Evolutionary conservation across 2,329 filamentous ascomycete genomes (phyloP).

Genomic region (Chrysosporium queenslandicum): DNA sequence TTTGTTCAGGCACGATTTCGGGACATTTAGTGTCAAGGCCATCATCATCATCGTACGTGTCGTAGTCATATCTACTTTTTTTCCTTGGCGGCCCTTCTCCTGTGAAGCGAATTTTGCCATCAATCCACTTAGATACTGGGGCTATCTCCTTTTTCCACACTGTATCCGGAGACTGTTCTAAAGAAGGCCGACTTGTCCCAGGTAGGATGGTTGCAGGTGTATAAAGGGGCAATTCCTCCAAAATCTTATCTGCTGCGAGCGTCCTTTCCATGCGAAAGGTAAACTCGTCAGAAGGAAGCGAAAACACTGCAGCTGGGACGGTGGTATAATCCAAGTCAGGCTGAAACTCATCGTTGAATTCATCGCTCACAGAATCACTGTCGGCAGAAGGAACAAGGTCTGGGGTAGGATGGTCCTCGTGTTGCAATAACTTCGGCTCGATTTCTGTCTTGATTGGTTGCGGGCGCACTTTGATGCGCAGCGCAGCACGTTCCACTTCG

Average conservation of each 20-base stretch:
- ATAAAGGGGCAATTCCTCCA: conserved; percentile 74
- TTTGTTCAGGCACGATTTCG: conserved; percentile 51
- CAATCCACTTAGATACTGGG: conserved; percentile 76
- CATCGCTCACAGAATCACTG: conserved; percentile 46
- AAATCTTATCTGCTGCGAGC: conserved; percentile 61
- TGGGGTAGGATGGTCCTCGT: conserved; percentile 47
- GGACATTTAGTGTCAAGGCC: conserved; percentile 45
- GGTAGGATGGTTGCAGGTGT: conserved; percentile 49
- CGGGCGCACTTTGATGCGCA: conserved; percentile 58
- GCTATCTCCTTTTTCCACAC: conserved; percentile 67
- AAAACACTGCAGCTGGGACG: conserved; percentile 70
- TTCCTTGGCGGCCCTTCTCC: conserved; percentile 58
- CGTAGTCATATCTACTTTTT: conserved; percentile 70
- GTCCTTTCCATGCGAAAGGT: conserved; percentile 68
- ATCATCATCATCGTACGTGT: conserved; percentile 55
- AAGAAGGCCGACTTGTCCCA: conserved; percentile 47
- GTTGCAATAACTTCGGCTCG: conserved; percentile 22
- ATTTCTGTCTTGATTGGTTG: conserved; percentile 24
- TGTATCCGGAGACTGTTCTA: conserved; percentile 57
- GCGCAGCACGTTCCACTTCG: conserved; percentile 50
- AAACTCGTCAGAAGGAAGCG: conserved; percentile 69
- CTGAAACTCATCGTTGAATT: conserved; percentile 37
- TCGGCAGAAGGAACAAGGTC: conserved; percentile 58
- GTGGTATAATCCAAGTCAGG: conserved; percentile 35
- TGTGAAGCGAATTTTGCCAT: conserved; percentile 64